Base-by-base conservation (phyloP, 2,329 filamentous ascomycete genomes). In the Bipolaris bicolor region DNA sequence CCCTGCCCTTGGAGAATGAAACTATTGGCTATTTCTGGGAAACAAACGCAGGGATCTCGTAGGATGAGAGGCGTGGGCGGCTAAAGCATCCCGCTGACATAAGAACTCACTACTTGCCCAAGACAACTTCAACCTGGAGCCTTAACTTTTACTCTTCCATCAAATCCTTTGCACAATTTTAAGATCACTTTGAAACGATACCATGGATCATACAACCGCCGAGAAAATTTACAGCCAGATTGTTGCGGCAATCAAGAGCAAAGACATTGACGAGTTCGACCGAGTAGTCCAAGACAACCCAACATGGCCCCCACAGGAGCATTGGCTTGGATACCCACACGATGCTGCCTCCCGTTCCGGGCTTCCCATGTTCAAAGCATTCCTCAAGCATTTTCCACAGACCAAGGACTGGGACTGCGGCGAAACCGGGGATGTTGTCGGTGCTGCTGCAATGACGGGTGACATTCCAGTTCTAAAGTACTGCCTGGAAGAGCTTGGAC, bases 351-450 rank as follows among this genome's bases (percentile, higher is more conserved):
- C 41, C 10, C 16, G 3, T 18, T 45, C 41, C 7, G 41, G 41
- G 16, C 41, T 45, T 31, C 41, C 41, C 22, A 45, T 45, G 15
- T 45, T 45, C 41, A 45, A 45, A 26, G 41, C 41, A 26, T 45
- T 29, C n/a, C n/a, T 45, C 15, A 45, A 45, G 26, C 41, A 45
- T 10, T 45, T 45, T n/a, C 41, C 41, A 9, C 41, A 45, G 26
- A 45, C 41, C n/a, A 45, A 31, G 26, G 5, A 45, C 24, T 45
- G 41, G 41, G 41, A 45, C 16, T 45, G 41, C 2, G 41, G 41
- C 4, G 41, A 45, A 18, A 45, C n/a, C 5, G 24, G 41, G 9
- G 26, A 45, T 31, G 41, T 45, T 45, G 24, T 45, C 15, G 41
- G 41, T 2, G 7, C 16, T 18, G 26, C 41, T 29, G 41, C 41